Conservation (phyloP, 768 basidiomycete genomes). For the Podaxis sp. region DNA sequence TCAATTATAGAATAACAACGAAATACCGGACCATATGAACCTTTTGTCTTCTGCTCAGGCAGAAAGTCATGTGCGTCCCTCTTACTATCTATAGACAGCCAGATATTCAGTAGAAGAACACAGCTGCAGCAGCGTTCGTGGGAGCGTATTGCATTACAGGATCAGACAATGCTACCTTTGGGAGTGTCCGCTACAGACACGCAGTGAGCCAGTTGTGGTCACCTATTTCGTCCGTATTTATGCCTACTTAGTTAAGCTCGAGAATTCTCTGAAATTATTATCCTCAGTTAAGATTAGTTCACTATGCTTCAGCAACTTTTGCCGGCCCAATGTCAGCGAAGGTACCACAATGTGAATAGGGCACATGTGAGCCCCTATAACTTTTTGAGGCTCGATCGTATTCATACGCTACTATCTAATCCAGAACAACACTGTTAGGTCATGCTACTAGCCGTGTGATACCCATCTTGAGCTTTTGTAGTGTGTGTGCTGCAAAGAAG, state of each 20-base stretch:
- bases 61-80: slow-evolving; percentile 52
- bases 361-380: neutral
- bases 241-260: neutral
- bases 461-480: neutral
- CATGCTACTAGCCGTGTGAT: neutral
- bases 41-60: slow-evolving; percentile 60
- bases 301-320: neutral
- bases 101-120: slow-evolving; percentile 19
- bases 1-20: slow-evolving; percentile 44
- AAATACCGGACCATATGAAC: slow-evolving; percentile 78
- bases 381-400: neutral
- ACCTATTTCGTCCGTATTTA: neutral
- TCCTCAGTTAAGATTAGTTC: neutral
- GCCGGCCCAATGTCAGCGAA: neutral
- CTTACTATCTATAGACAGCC: slow-evolving; percentile 4
- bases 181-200: slow-evolving; percentile 35
- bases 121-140: slow-evolving; percentile 58
- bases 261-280: neutral
- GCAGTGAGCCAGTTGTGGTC: slow-evolving; percentile 21
- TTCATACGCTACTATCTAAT: neutral
- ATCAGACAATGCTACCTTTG: slow-evolving; percentile 57
- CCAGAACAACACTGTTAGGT: neutral
- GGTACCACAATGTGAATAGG: neutral
- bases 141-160: slow-evolving; percentile 45
- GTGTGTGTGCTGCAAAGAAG: neutral